Evolutionary conservation across 2,329 filamentous ascomycete species (phyloP).

Genomic region (Penicillium sp.): DNA sequence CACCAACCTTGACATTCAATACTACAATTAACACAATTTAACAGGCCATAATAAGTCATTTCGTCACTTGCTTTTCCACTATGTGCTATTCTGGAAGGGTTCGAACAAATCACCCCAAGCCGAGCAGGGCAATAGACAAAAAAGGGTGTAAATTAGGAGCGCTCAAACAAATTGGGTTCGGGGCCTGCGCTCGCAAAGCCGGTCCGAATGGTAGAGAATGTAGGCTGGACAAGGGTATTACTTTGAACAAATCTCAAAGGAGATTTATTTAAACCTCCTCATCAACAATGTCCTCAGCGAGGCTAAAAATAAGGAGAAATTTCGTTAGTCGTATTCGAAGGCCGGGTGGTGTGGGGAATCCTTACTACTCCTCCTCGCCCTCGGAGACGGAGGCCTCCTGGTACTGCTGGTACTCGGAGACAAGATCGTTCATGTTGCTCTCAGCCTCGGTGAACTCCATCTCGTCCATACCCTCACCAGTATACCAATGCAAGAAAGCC

Average conservation of each 20-base stretch:
- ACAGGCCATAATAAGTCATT: conserved; percentile 8
- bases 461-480: conserved; percentile 99
- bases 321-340: not conserved
- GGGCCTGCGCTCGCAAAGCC: conserved; percentile 24
- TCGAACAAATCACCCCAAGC: conserved; percentile 16
- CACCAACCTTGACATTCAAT: not conserved
- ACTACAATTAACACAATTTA: not conserved
- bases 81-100: conserved; percentile 34
- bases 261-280: conserved; percentile 62
- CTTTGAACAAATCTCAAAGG: conserved; percentile 34
- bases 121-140: conserved; percentile 35
- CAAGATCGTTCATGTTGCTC: conserved; percentile 99
- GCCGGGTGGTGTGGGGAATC: conserved; percentile 5
- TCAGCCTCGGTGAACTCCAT: conserved; percentile 99
- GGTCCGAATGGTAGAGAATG: conserved; percentile 30
- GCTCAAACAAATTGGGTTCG: conserved; percentile 37
- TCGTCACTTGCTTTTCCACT: conserved; percentile 33
- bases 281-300: conserved; percentile 74
- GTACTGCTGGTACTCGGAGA: conserved; percentile 99
- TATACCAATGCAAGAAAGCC: conserved; percentile 99
- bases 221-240: conserved; percentile 40
- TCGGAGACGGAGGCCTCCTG: conserved; percentile 98
- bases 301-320: conserved; percentile 12
- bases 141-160: conserved; percentile 33
- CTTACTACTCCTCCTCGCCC: conserved; percentile 86